phyloP scores from a whole-genome alignment of 805 yeast genomes.

The Saccharomycopsis schoenii region DNA sequence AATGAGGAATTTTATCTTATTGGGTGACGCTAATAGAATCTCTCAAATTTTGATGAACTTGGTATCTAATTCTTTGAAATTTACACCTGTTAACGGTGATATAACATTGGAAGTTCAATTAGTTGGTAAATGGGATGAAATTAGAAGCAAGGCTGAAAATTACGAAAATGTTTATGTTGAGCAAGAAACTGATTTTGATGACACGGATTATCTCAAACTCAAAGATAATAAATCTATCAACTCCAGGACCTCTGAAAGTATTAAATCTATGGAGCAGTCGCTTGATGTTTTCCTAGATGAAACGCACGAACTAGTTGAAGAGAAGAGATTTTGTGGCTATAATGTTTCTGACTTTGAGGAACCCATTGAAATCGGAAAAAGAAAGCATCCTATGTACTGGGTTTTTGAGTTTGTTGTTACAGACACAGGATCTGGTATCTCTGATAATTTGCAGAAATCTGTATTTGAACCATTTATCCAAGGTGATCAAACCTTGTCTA shows the following conservation, averaged over 20 bases:
- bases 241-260: neutral
- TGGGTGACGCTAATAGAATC: slow-evolving; percentile 85
- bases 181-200: slow-evolving; percentile 23
- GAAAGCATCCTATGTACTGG: slow-evolving; percentile 37
- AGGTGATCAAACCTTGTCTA: slow-evolving; percentile 87
- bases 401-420: slow-evolving; percentile 61
- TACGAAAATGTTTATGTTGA: slow-evolving; percentile 39
- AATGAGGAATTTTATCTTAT: slow-evolving; percentile 52
- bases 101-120: slow-evolving; percentile 55
- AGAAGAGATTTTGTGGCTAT: slow-evolving; percentile 13
- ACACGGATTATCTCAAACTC: neutral
- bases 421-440: slow-evolving; percentile 95
- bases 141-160: slow-evolving; percentile 31
- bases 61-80: slow-evolving; percentile 83
- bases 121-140: slow-evolving; percentile 63
- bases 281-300: slow-evolving; percentile 10
- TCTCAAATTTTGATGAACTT: slow-evolving; percentile 88
- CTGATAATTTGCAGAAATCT: slow-evolving; percentile 64
- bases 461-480: slow-evolving; percentile 96
- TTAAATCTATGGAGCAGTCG: slow-evolving; percentile 4
- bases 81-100: slow-evolving; percentile 82
- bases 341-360: slow-evolving; percentile 12
- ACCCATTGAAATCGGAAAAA: slow-evolving; percentile 12
- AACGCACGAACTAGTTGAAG: slow-evolving; percentile 8
- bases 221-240: neutral